Evolutionary conservation across 139 green algal species (phyloP).

Genomic region (Asterochloris erici): DNA sequence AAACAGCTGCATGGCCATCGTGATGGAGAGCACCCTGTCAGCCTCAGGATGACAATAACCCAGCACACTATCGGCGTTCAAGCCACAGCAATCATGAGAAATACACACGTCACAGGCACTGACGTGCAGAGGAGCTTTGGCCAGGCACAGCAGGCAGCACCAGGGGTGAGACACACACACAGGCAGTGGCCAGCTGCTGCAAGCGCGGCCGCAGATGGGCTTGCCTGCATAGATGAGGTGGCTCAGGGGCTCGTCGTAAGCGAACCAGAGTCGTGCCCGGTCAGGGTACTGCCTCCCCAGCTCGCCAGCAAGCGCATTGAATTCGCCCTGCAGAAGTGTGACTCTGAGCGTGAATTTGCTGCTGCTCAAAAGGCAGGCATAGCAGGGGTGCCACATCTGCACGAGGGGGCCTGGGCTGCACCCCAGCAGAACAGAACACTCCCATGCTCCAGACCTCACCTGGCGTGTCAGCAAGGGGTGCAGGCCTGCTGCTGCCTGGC

Average conservation of each 20-base stretch:
- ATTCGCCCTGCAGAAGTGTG: constrained; percentile 64
- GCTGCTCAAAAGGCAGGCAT: neutral
- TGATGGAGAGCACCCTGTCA: too few species aligned
- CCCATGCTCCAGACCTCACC: neutral
- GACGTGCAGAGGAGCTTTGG: too few species aligned
- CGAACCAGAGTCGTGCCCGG: constrained; percentile 66
- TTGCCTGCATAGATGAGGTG: constrained; percentile 86
- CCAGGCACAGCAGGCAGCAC: neutral
- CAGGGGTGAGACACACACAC: neutral
- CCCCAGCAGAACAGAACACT: constrained; percentile 88
- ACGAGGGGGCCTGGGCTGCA: constrained; percentile 59
- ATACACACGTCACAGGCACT: too few species aligned
- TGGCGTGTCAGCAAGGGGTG: too few species aligned
- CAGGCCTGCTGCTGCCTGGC: too few species aligned
- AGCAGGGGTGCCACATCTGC: constrained; percentile 22
- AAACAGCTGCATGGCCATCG: too few species aligned
- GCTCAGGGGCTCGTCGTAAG: constrained; percentile 94
- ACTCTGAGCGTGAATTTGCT: too few species aligned
- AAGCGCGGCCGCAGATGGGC: neutral
- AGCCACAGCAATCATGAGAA: too few species aligned
- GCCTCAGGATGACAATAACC: too few species aligned
- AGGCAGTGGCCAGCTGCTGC: too few species aligned
- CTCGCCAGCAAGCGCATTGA: constrained; percentile 70
- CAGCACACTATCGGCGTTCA: too few species aligned
- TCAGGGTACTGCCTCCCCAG: constrained; percentile 73